These are phyloP conservation scores for Entelexis paramagnoliae DNA, from an alignment of 1,139 yeast species.

Conservation along the genomic window DNA sequence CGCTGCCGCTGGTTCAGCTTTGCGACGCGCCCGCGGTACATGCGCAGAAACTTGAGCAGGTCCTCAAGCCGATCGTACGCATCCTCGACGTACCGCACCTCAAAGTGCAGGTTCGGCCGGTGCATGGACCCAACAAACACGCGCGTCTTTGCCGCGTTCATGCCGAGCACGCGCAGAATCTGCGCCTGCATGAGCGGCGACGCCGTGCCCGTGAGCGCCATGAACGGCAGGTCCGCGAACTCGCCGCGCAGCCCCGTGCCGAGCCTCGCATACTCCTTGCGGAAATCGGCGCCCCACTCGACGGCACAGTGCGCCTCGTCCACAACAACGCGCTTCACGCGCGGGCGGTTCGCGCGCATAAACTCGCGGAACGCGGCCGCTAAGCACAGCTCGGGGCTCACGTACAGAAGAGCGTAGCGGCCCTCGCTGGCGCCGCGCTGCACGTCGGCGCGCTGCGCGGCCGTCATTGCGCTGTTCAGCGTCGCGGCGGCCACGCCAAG, in stretches of 20 bases:
- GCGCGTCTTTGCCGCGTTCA: constrained; percentile 17
- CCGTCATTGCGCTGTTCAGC: constrained; percentile 25
- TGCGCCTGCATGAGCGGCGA: constrained; percentile 34
- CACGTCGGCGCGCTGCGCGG: constrained; percentile 20
- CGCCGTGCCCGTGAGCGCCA: constrained; percentile 98
- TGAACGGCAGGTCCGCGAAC: constrained; percentile 74
- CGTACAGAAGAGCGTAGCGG: constrained; percentile 44
- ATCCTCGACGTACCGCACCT: constrained; percentile 41
- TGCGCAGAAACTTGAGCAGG: constrained; percentile 44
- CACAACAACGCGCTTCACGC: constrained; percentile 54
- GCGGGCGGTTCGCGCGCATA: constrained; percentile 13
- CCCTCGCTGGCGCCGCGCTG: constrained; percentile 23
- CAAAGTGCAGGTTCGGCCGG: constrained; percentile 67
- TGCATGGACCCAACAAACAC: constrained; percentile 40
- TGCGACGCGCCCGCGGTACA: constrained; percentile 34
- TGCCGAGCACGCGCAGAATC: constrained; percentile 24
- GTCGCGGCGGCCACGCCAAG: constrained; percentile 53
- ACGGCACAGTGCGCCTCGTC: constrained; percentile 99
- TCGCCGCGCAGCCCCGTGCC: constrained; percentile 52
- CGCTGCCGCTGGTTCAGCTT: constrained; percentile 3
- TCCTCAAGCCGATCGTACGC: constrained; percentile 38
- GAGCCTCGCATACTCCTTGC: constrained; percentile 87
- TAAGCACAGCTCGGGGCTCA: constrained; percentile 58
- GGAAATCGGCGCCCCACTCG: constrained; percentile 97
- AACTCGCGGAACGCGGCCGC: constrained; percentile 24